These are phyloP conservation scores for Penicillium taxi DNA, from an alignment of 495 filamentous ascomycete genomes.

Conservation along the genomic window DNA sequence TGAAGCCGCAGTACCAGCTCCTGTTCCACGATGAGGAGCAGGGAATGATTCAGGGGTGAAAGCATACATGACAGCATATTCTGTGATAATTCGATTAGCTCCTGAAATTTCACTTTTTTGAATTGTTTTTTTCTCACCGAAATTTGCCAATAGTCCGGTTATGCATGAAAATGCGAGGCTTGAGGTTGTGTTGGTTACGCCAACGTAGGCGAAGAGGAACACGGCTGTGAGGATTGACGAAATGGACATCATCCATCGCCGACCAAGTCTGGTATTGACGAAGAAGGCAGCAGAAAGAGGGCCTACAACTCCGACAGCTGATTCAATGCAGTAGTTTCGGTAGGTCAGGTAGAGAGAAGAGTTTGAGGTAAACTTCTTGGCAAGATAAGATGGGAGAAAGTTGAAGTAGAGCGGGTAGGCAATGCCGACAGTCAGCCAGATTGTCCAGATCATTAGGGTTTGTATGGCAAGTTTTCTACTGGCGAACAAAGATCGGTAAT, in stretches of 20 bases:
- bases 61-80: constrained; percentile 48
- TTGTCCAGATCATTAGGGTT: constrained; percentile 19
- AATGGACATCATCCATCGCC: constrained; percentile 30
- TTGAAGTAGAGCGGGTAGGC: constrained; percentile 30
- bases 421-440: constrained; percentile 30
- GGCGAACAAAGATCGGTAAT: constrained; percentile 23
- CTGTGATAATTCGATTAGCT: constrained; percentile 3
- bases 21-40: constrained; percentile 45
- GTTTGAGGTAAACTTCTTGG: constrained; percentile 19
- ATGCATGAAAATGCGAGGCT: constrained; percentile 25
- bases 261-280: constrained; percentile 24
- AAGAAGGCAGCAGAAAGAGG: constrained; percentile 21
- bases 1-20: constrained; percentile 37
- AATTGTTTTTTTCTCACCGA: constrained; percentile 23
- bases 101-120: background rate
- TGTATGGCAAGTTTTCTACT: constrained; percentile 17
- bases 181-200: constrained; percentile 14
- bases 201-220: constrained; percentile 29
- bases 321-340: constrained; percentile 28
- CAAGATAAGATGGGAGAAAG: constrained; percentile 29
- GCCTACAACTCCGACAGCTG: constrained; percentile 23
- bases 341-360: constrained; percentile 24
- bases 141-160: constrained; percentile 24
- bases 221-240: constrained; percentile 25
- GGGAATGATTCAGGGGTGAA: constrained; percentile 52